phyloP scores from a whole-genome alignment of 2,329 filamentous ascomycete species.

The Shiraia sp. region DNA sequence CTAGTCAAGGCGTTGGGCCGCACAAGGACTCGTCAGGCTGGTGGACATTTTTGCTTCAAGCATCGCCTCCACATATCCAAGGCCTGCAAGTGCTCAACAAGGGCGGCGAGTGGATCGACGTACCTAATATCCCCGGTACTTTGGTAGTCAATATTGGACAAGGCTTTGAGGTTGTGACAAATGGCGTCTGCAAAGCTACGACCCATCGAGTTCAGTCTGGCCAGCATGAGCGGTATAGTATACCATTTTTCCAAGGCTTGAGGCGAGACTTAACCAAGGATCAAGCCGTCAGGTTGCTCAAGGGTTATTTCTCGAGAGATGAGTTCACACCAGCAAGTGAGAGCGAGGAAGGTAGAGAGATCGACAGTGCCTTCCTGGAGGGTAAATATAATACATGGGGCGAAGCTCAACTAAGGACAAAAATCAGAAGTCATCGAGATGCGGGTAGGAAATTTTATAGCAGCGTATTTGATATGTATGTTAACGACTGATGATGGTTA shows the following conservation, averaged over 20 bases:
- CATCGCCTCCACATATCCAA: conserved; percentile 52
- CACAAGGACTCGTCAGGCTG: conserved; percentile 67
- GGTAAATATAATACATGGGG: conserved; percentile 35
- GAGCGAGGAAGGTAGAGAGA: conserved; percentile 7
- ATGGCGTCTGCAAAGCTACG: conserved; percentile 59
- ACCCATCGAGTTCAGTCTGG: conserved; percentile 42
- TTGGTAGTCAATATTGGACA: conserved; percentile 65
- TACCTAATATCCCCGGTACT: conserved; percentile 52
- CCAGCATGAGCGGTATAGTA: conserved; percentile 28
- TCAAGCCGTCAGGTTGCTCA: conserved; percentile 9
- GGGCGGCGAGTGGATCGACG: conserved; percentile 55
- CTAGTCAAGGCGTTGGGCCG: conserved; percentile 60
- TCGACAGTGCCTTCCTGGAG: conserved; percentile 14
- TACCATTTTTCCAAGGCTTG: conserved; percentile 46
- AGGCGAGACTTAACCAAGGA: conserved; percentile 25
- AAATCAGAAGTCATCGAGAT: conserved; percentile 37
- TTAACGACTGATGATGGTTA: conserved; percentile 4
- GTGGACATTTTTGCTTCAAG: conserved; percentile 67
- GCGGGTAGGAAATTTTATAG: conserved; percentile 45
- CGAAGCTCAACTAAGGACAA: conserved; percentile 46
- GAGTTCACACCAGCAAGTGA: conserved; percentile 4
- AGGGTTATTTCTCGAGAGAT: conserved; percentile 6
- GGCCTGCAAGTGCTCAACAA: conserved; percentile 58
- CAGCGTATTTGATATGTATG: conserved; percentile 14
- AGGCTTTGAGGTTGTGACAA: conserved; percentile 61